Base-by-base conservation (phyloP, 2,329 filamentous ascomycete genomes). In the Clarireedia monteithiana region DNA sequence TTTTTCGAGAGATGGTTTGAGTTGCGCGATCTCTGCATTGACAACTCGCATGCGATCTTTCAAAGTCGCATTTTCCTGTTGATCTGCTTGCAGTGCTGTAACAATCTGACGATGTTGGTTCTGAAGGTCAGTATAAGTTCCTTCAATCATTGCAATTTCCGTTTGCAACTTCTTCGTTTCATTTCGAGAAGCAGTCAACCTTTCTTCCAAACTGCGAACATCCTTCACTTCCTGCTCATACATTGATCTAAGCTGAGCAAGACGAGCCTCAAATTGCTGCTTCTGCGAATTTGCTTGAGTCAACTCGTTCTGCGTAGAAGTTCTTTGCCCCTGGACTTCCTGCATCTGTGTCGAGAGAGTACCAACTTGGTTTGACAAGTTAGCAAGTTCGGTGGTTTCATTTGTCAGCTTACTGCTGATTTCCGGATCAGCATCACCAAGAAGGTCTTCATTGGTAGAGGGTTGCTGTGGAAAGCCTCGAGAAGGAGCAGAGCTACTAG, bases 201-300 rank as follows among this genome's bases (percentile, higher is more conserved):
- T 88, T 64, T 95, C 89, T 70, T 97, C 89, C 2, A 97, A 75
- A 24, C 84, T 80, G 60, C 88, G 91, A 36, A 95, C 89, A 61
- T 90, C 86, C 63, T 90, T 86, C 3, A 90, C 89, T 73, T 99
- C 94, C 68, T 95, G 90, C 70, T 99, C 92, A 67, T 97, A 99
- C 62, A 95, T 81, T 6, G 85, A 76, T 59, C 94, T 85, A 57
- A 96, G 85, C 68, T 96, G 91, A 4, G 89, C 83, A 27, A 99
- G 77, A 23, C 94, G 86, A 62, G 88, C 79, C 74, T 99, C 94
- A 63, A 99, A 92, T 68, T 95, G 92, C 65, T 88, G 86, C 75
- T 96, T 97, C 70, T 97, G 91, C 12, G 85, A 83, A 51, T 80
- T 89, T 34, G 88, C 85, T 67, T 91, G 89, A 59, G 81, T 88